Evolutionary conservation across 148 eudicot species (phyloP).

Genomic region (Euryodendron excelsum): DNA sequence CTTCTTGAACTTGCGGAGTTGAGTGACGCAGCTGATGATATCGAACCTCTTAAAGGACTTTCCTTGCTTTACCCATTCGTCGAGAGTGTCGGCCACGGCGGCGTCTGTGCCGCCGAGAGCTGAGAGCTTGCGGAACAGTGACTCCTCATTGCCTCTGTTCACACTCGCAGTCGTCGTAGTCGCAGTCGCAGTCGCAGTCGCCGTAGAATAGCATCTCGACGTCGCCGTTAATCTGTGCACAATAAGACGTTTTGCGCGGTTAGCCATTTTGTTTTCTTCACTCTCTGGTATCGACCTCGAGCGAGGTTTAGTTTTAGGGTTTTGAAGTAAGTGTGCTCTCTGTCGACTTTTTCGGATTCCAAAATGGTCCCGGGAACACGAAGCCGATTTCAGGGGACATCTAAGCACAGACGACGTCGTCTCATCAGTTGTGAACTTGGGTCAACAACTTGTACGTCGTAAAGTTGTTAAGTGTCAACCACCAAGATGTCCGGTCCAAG

Average conservation of each 20-base stretch:
- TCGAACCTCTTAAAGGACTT: conserved; percentile 23
- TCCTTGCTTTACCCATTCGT: conserved; percentile 38
- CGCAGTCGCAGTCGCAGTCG: conserved; percentile 8
- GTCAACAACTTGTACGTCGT: too few relatives aligned
- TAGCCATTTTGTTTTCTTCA: conserved; percentile 7
- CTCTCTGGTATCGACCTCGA: not conserved
- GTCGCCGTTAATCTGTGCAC: conserved; percentile 6
- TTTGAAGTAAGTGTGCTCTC: too few relatives aligned
- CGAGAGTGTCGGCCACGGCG: conserved; percentile 25
- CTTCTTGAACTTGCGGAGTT: conserved; percentile 34
- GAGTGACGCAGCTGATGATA: conserved; percentile 17
- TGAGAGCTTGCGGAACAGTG: conserved; percentile 18
- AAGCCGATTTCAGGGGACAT: too few relatives aligned
- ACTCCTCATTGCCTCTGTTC: conserved; percentile 9
- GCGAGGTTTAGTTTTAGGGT: conserved; percentile 9
- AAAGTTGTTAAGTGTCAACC: too few relatives aligned
- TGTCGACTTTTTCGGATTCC: not conserved
- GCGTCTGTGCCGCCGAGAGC: conserved; percentile 14
- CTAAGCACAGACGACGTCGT: too few relatives aligned
- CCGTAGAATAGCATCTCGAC: conserved; percentile 3
- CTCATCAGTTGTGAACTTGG: too few relatives aligned
- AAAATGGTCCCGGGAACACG: not conserved
- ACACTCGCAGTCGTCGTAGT: conserved; percentile 4
- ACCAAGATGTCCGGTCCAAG: too few relatives aligned
- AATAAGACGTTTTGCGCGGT: conserved; percentile 6